Evolutionary conservation across 129 eudicot genomes (phyloP), one percentile per base, ranked within the genome.

Genomic region (Kitagawia praeruptora): DNA sequence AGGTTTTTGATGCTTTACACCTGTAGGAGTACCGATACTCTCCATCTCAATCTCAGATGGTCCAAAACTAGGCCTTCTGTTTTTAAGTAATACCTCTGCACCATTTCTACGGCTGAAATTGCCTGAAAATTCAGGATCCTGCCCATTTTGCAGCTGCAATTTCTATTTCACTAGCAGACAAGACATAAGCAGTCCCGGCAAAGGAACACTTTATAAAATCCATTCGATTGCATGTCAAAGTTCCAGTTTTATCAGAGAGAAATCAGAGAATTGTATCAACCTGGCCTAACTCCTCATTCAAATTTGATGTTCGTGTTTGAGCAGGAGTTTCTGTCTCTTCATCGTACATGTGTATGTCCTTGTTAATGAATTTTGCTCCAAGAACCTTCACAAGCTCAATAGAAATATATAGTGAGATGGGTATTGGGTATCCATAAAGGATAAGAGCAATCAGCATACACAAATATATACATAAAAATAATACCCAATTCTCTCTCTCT

Each of bases 211-310:
- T 96, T 19, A 96, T 86, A 27, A 95, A 96, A 74, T 96, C 99
- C 99, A 96, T 96, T 67, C 92, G 97, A 73, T 96, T 96, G 80
- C 99, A 96, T 6, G 99, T 96, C 81, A 96, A 82, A 41, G 99
- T 96, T 44, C 99, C 99, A 21, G 99, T 96, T 92, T 96, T 96
- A 84, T 96, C 99, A 40, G 99, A n/a, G n/a, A n/a, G n/a, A n/a
- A n/a, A n/a, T n/a, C n/a, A 96, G 39, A 96, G 93, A 79, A 96
- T 90, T 0, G 99, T 96, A 77, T 96, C 99, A 25, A 96, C 99
- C 83, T 90, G 94, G 9, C 99, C 99, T 76, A 96, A 83, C 75
- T 96, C 99, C 85, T 96, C 99, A 28, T 96, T 96, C 61, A 96
- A 87, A 77, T 96, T 96, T n/a, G 99, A 96, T 4, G 99, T 96